A percentile compares a stretch with the other conserved stretches of the same genome.
Conservation (phyloP, 371 early-diverging fungal species). For the Saksenaea vasiformis region DNA sequence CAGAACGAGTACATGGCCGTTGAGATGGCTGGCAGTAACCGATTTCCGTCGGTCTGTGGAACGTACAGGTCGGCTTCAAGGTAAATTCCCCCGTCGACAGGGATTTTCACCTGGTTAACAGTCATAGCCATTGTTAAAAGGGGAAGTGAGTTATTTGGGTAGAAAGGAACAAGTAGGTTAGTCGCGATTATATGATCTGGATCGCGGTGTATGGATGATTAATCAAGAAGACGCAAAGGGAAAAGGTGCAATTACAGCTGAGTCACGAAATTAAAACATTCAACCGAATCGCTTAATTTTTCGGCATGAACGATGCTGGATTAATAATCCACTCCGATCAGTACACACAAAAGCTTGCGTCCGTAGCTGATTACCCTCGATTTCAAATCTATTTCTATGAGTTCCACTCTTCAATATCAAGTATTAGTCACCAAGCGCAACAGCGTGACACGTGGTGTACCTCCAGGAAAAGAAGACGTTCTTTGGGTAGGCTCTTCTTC, state of each 20-base stretch:
- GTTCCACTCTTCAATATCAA: neutral
- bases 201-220: neutral
- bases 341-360: too few species aligned
- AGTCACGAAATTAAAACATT: neutral
- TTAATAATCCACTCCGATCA: too few species aligned
- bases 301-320: too few species aligned
- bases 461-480: slow-evolving; percentile 1
- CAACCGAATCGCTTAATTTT: neutral
- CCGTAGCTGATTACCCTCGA: too few species aligned
- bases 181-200: too few species aligned
- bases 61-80: neutral
- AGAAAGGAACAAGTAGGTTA: too few species aligned
- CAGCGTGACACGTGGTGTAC: neutral
- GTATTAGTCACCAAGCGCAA: neutral
- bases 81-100: neutral
- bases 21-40: neutral
- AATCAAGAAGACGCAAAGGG: neutral
- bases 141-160: neutral
- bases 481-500: neutral
- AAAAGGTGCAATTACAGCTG: neutral
- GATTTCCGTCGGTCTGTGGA: neutral
- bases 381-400: neutral
- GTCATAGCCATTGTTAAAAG: neutral
- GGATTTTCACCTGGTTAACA: neutral
- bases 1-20: neutral